Percentiles rank a stretch among this genome's conserved stretches.
phyloP scores from a whole-genome alignment of 768 basidiomycete genomes.

The Tricholoma flavovirens region DNA sequence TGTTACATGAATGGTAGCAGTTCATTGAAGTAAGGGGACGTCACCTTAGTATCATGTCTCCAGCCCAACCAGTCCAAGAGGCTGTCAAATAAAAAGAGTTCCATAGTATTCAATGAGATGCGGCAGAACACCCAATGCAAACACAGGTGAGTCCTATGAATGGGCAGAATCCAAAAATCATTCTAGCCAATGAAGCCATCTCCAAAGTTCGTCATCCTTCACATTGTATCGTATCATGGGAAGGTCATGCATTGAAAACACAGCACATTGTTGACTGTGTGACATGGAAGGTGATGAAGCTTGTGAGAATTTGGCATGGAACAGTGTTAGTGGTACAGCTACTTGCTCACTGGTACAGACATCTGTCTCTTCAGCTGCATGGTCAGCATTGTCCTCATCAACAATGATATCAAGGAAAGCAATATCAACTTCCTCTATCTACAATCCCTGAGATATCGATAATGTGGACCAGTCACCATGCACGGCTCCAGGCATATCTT shows the following conservation, averaged over 20 bases:
- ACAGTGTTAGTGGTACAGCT: neutral
- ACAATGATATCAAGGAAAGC: neutral
- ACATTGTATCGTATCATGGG: slow-evolving; percentile 1
- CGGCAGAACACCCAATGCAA: slow-evolving; percentile 1
- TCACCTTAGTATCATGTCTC: neutral
- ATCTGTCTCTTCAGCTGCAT: neutral
- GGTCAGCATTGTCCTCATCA: neutral
- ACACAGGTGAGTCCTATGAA: neutral
- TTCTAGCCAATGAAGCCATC: neutral
- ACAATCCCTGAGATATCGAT: no score
- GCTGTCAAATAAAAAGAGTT: slow-evolving; percentile 3
- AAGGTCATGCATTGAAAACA: slow-evolving; percentile 3
- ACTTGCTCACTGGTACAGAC: neutral
- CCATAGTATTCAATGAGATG: neutral
- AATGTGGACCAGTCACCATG: no score
- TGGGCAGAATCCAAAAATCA: slow-evolving; percentile 2
- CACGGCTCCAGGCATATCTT: neutral
- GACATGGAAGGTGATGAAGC: neutral
- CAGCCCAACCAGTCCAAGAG: neutral
- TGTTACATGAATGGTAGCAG: neutral
- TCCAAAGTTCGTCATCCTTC: neutral
- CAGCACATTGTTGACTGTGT: slow-evolving; percentile 5
- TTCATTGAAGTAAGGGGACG: neutral
- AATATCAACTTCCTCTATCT: neutral
- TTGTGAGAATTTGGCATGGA: neutral